Evolutionary conservation across 768 basidiomycete species (phyloP), one percentile per base, ranked within the genome.

Genomic region (Tephrocybe sp.): DNA sequence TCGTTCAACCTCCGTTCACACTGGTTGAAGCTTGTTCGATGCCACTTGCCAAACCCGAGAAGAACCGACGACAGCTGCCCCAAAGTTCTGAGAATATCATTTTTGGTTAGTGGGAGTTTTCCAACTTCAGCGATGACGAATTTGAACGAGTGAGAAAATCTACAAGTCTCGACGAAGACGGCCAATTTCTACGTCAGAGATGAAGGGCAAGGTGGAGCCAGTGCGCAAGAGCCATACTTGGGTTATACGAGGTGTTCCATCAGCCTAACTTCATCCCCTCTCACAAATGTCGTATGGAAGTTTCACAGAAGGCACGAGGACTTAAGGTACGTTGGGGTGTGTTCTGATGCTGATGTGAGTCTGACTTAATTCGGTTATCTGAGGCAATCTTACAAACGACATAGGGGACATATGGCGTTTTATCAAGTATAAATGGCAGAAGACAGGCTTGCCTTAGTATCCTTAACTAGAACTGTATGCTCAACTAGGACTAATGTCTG

Each of bases 121-220:
- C 26, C 26, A 26, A 26, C 26, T 26, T 26, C 26, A 26, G 26
- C 7, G 26, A 26, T 26, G 7, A 23, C 32, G 39, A 44, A 53
- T n/a, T 55, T 53, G 5, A 65, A 66, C 26, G 26, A 26, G 26
- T 43, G 55, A 55, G 10, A 58, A 52, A 39, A 56, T 49, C 8
- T 65, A 66, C 45, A 43, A 33, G 33, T 66, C 32, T 66, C 63
- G 65, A 51, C 61, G 45, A 52, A 58, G 38, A 63, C 60, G 45
- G 60, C 61, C n/a, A n/a, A 2, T 39, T 47, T 0, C 54, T 41
- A 26, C 54, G 65, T 17, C 16, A 65, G 53, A 49, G 38, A 57
- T 60, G 56, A 52, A 55, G 41, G 60, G 61, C 20, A 62, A 60
- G 39, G 58, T 66, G 8, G 65, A 62, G 1, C 63, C 65, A 10